A percentile compares a stretch with the other conserved stretches of the same genome.
These are phyloP conservation scores for Ogataea corticis DNA, from an alignment of 805 yeast species.

Conservation along the genomic window DNA sequence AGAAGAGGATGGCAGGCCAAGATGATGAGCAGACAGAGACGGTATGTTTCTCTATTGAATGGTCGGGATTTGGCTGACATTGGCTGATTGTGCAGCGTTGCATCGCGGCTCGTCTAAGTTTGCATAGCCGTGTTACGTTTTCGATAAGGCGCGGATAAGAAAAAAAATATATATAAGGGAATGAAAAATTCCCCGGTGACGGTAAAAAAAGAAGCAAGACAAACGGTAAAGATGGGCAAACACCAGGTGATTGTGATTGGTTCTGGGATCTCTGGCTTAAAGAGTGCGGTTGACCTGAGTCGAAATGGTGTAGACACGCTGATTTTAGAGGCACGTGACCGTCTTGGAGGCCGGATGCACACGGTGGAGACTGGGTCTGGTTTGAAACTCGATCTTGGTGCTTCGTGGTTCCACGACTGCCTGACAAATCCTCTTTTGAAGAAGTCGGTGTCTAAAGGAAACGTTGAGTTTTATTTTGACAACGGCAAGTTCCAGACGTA, in stretches of 20 bases:
- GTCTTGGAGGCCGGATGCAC: slow-evolving; percentile 68
- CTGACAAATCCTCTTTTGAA: slow-evolving; percentile 61
- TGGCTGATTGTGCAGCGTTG: too few relatives aligned
- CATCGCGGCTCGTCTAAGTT: too few relatives aligned
- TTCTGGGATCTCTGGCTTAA: slow-evolving; percentile 55
- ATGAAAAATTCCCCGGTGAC: slow-evolving; percentile 7
- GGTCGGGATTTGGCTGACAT: slow-evolving; percentile 97
- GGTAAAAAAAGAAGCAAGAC: too few relatives aligned
- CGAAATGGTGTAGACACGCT: slow-evolving; percentile 39
- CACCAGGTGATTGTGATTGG: slow-evolving; percentile 48
- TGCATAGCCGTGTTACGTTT: too few relatives aligned
- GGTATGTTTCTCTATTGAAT: slow-evolving; percentile 73
- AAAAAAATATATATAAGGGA: slow-evolving; percentile 1
- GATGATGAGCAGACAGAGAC: slow-evolving; percentile 16
- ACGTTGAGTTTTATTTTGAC: slow-evolving; percentile 34
- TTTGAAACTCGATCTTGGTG: slow-evolving; percentile 68
- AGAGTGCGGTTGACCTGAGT: slow-evolving; percentile 45
- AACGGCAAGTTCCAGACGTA: slow-evolving; percentile 27
- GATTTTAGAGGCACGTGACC: slow-evolving; percentile 50
- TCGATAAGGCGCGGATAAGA: too few relatives aligned
- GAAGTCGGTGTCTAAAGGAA: slow-evolving; percentile 38
- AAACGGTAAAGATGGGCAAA: slow-evolving; percentile 3
- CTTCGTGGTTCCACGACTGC: slow-evolving; percentile 90
- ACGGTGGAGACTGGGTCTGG: slow-evolving; percentile 38
- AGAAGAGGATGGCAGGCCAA: slow-evolving; percentile 11